A percentile compares a stretch with the other conserved stretches of the same genome.
Conservation (phyloP, 2,329 filamentous ascomycete genomes). For the Neopestalotiopsis clavispora region DNA sequence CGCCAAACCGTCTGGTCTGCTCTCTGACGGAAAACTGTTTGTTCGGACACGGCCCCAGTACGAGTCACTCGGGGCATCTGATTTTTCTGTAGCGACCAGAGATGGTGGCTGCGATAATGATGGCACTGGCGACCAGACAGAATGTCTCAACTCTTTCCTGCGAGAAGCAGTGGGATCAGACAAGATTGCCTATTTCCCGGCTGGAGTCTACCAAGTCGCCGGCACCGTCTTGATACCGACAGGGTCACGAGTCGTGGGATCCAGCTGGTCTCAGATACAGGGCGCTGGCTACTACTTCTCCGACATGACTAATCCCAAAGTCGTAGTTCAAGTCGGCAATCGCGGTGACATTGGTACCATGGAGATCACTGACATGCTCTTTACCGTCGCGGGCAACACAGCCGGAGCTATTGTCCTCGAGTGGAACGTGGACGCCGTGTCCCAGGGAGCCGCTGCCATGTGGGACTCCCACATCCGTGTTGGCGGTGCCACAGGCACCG, state of each 20-base stretch:
- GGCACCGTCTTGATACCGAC: constrained; percentile 47
- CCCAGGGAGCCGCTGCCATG: constrained; percentile 51
- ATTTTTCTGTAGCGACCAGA: constrained; percentile 20
- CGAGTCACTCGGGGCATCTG: constrained; percentile 21
- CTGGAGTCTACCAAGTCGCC: constrained; percentile 29
- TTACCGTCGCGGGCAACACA: constrained; percentile 69
- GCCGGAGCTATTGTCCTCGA: constrained; percentile 74
- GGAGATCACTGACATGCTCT: constrained; percentile 72
- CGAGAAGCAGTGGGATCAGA: background rate
- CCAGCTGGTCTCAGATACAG: constrained; percentile 74
- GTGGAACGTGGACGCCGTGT: constrained; percentile 68
- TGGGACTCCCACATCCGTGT: constrained; percentile 80
- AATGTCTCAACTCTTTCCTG: constrained; percentile 29
- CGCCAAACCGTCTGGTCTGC: no score
- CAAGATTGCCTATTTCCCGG: constrained; percentile 30
- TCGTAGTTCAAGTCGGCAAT: constrained; percentile 69
- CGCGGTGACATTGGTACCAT: constrained; percentile 65
- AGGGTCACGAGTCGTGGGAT: constrained; percentile 57
- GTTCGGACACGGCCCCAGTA: constrained; percentile 41
- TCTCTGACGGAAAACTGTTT: constrained; percentile 26
- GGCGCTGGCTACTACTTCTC: constrained; percentile 61
- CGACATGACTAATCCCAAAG: constrained; percentile 63
- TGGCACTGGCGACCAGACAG: constrained; percentile 37
- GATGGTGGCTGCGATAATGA: constrained; percentile 34
- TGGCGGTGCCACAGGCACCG: constrained; percentile 71